Evolutionary conservation across 1,284 basidiomycete species (phyloP), one percentile per base, ranked within the genome.

Genomic region (Golubevia pallescens): DNA sequence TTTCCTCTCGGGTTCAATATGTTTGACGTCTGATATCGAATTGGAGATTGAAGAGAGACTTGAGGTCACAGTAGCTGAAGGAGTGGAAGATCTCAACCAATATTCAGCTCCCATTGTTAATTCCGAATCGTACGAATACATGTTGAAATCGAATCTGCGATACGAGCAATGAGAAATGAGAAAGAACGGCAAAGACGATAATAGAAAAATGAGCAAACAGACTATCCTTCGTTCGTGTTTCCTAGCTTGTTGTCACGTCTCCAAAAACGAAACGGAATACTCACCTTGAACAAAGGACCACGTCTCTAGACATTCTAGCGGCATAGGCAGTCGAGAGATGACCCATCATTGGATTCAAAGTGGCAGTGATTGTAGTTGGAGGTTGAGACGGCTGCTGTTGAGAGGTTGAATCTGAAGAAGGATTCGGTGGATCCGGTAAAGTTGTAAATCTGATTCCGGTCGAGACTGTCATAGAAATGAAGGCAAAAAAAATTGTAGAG

Each of bases 341-440:
- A 0, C 96, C 96, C 74, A 98, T 91, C 89, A 99, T 94, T 1
- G 96, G 96, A 86, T 97, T 98, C 84, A 97, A 93, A 8, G 96
- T 90, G 1, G 95, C 92, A 0, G 95, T 96, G 70, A 97, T 92
- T 3, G 94, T 95, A 0, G 95, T 97, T 0, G 96, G 94, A 0
- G 96, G 88, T 28, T 86, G 84, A 0, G 86, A 84, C n/a, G n/a
- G n/a, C n/a, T n/a, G n/a, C n/a, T n/a, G n/a, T n/a, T n/a, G n/a
- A n/a, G n/a, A n/a, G n/a, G n/a, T n/a, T n/a, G n/a, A n/a, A n/a
- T n/a, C n/a, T n/a, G n/a, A n/a, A 2, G 88, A 78, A 1, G 80
- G 70, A 10, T 89, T 0, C 90, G 89, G 13, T 0, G 90, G 88
- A 73, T 94, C 92, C 1, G 93, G 93, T 1, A 95, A 87, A 1